phyloP scores from a whole-genome alignment of 306 rosid species.

The Benincasa hispida region DNA sequence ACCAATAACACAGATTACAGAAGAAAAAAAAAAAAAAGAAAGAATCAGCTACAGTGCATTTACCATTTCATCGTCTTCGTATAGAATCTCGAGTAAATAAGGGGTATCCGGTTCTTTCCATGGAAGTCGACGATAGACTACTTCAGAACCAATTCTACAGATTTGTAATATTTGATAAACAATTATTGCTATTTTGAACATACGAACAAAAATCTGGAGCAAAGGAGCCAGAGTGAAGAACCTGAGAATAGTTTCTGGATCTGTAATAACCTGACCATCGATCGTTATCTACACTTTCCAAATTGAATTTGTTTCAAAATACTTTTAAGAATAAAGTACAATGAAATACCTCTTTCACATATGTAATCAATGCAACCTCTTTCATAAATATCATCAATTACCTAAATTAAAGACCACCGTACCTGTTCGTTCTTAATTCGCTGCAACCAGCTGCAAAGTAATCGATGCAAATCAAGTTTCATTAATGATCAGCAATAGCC shows the following conservation, averaged over 20 bases:
- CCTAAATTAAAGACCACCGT: conserved; percentile 11
- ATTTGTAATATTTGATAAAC: not conserved
- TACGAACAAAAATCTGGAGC: not conserved
- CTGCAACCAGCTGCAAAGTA: conserved; percentile 76
- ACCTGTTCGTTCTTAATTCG: conserved; percentile 77
- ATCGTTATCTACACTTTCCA: conserved; percentile 47
- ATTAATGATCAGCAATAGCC: not conserved
- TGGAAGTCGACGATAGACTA: conserved; percentile 75
- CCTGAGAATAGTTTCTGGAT: conserved; percentile 59
- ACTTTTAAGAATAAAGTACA: not conserved
- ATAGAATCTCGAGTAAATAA: conserved; percentile 39
- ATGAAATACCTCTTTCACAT: not conserved
- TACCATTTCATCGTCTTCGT: conserved; percentile 77
- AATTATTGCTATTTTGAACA: not conserved
- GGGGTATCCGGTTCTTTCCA: conserved; percentile 94
- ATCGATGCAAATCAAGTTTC: conserved; percentile 11
- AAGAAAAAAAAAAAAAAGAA: not conserved
- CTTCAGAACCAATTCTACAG: conserved; percentile 41
- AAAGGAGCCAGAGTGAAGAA: conserved; percentile 6
- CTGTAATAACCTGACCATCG: conserved; percentile 46
- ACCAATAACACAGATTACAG: conserved; percentile 6
- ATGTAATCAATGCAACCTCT: not conserved
- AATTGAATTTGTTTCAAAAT: not conserved
- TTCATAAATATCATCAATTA: not conserved
- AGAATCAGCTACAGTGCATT: not conserved